Percentiles rank a stretch among this genome's conserved stretches.
phyloP scores from a whole-genome alignment of 2,329 filamentous ascomycete genomes.

The Colletotrichum phormii region DNA sequence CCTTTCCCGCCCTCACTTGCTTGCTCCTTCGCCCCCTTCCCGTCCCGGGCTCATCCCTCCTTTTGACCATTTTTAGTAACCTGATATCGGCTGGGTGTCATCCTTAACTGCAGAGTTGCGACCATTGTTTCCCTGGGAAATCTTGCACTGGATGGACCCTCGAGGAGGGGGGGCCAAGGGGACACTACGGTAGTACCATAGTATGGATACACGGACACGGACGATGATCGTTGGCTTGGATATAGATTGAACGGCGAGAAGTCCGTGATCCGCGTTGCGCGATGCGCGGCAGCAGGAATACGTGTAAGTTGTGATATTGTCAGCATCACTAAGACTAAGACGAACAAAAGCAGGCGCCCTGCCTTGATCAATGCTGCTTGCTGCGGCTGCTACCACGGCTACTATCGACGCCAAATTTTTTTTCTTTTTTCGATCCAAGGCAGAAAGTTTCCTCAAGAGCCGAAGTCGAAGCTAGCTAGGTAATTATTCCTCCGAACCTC shows the following conservation, averaged over 20 bases:
- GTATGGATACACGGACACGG: not conserved
- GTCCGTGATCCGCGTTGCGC: not conserved
- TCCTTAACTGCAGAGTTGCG: not conserved
- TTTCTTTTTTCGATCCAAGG: not conserved
- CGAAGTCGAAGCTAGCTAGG: not conserved
- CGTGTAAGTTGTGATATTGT: not conserved
- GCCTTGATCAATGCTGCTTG: not conserved
- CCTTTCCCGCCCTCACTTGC: not conserved
- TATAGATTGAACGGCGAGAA: not conserved
- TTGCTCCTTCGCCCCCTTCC: not conserved
- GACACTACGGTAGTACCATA: not conserved
- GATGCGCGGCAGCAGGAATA: not conserved
- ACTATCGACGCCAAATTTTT: not conserved
- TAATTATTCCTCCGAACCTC: not conserved
- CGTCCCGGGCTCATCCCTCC: conserved; percentile 21
- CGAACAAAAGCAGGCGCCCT: not conserved
- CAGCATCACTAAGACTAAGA: conserved; percentile 10
- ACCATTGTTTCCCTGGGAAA: not conserved
- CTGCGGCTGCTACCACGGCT: not conserved
- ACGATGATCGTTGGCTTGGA: not conserved
- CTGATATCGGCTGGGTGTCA: not conserved
- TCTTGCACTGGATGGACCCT: not conserved
- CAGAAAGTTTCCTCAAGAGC: conserved; percentile 5
- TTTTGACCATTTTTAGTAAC: not conserved
- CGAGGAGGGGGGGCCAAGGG: not conserved